These are phyloP conservation scores for Singerocomus inundabilis DNA, from an alignment of 1,284 basidiomycete genomes.

Conservation along the genomic window DNA sequence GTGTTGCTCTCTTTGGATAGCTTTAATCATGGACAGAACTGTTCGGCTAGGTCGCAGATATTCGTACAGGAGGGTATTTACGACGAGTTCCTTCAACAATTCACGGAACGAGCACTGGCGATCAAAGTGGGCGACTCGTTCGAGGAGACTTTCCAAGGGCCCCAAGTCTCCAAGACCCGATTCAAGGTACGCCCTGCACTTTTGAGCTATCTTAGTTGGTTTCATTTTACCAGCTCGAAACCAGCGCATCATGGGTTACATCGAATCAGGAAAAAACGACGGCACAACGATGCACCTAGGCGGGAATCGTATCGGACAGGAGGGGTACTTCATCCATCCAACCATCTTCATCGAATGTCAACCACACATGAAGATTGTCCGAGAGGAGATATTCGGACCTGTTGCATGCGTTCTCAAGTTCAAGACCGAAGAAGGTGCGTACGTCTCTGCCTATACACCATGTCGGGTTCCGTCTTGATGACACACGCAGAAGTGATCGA, in stretches of 20 bases:
- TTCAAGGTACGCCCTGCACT: constrained; percentile 31
- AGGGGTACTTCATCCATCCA: constrained; percentile 56
- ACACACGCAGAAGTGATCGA: constrained; percentile 49
- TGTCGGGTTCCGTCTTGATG: no score
- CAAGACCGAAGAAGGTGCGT: constrained; percentile 19
- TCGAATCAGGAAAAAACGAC: constrained; percentile 9
- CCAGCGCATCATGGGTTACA: constrained; percentile 15
- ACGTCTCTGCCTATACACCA: no score
- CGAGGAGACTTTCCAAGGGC: constrained; percentile 64
- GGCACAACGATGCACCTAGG: constrained; percentile 60
- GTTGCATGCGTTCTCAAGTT: constrained; percentile 32
- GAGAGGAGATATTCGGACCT: constrained; percentile 71
- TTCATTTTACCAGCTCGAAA: no score
- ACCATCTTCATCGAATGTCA: constrained; percentile 69
- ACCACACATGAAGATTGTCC: constrained; percentile 63
- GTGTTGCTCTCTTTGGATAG: constrained; percentile 35
- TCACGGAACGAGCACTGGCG: constrained; percentile 47
- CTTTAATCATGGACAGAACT: constrained; percentile 68
- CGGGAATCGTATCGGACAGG: constrained; percentile 57
- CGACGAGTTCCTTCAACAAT: constrained; percentile 52
- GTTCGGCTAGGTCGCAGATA: constrained; percentile 67
- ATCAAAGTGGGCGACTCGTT: constrained; percentile 70
- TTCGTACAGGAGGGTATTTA: constrained; percentile 68
- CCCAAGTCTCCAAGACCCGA: constrained; percentile 63
- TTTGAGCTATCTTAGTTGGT: not conserved